Conservation (phyloP, 208 protist genomes). For the Acanthamoeba rhysodes region DNA sequence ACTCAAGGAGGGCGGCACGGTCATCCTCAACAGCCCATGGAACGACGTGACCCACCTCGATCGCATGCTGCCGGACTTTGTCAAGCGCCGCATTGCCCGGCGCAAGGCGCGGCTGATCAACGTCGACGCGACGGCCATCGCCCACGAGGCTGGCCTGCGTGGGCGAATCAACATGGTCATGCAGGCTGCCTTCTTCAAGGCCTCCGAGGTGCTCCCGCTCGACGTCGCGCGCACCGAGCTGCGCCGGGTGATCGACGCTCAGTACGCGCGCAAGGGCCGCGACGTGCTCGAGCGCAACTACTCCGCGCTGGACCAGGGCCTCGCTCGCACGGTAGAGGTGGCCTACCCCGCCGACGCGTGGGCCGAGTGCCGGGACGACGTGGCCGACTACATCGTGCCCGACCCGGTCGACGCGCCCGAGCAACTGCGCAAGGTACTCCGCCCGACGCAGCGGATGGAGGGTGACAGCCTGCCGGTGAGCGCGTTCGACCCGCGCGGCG, state of each 20-base stretch:
- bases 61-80: conserved; percentile 76
- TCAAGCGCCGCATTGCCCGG: conserved; percentile 84
- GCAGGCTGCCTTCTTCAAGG: conserved; percentile 91
- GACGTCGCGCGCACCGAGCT: conserved; percentile 87
- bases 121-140: conserved; percentile 88
- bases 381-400: not conserved
- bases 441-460: conserved; percentile 44
- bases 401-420: not conserved
- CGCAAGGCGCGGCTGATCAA: conserved; percentile 79
- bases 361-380: conserved; percentile 23
- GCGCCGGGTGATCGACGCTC: conserved; percentile 87
- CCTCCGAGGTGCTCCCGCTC: conserved; percentile 86
- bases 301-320: conserved; percentile 77
- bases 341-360: conserved; percentile 77
- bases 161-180: conserved; percentile 91
- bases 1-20: conserved; percentile 83
- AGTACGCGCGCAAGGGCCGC: conserved; percentile 87
- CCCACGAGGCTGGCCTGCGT: conserved; percentile 79
- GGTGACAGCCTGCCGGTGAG: conserved; percentile 83
- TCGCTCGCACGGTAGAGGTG: conserved; percentile 63
- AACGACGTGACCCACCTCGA: conserved; percentile 83
- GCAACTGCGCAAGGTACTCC: not conserved
- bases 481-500: conserved; percentile 81
- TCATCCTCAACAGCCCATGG: conserved; percentile 88
- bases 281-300: conserved; percentile 87